phyloP scores from a whole-genome alignment of 139 green algal species.

The Auxenochlorella protothecoides region DNA sequence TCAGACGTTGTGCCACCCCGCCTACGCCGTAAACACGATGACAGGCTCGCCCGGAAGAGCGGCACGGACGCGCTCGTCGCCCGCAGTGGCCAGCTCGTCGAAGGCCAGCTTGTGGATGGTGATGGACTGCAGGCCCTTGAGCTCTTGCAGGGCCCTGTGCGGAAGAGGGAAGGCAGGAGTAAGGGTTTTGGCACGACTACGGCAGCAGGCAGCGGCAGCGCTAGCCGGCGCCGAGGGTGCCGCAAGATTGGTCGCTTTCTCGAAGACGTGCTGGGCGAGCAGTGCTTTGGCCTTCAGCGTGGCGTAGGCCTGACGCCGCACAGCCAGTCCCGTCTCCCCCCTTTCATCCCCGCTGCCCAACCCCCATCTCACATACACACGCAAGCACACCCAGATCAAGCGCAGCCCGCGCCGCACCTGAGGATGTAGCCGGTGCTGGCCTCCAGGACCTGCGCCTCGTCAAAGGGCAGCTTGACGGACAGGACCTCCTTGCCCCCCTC shows the following conservation, averaged over 20 bases:
- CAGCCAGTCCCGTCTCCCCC: too few species aligned
- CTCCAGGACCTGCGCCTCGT: conserved; percentile 59
- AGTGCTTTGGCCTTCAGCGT: too few species aligned
- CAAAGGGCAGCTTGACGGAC: conserved; percentile 54
- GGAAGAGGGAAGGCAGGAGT: too few species aligned
- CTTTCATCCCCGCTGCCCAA: too few species aligned
- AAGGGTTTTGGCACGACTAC: too few species aligned
- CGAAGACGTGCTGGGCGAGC: too few species aligned
- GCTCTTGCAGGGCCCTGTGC: background rate
- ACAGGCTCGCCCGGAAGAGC: background rate
- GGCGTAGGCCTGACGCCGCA: too few species aligned
- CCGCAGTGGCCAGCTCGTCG: background rate
- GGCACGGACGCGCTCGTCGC: background rate
- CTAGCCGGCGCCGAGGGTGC: too few species aligned
- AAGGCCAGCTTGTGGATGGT: background rate
- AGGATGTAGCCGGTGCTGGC: conserved; percentile 66
- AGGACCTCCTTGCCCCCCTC: conserved; percentile 28
- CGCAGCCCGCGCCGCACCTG: background rate
- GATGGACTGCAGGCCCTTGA: background rate
- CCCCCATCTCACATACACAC: too few species aligned
- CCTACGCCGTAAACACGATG: background rate
- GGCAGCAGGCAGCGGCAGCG: too few species aligned
- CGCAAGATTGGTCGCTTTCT: too few species aligned
- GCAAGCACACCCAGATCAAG: background rate
- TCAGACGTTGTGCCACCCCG: too few species aligned